Base-by-base conservation (phyloP, 345 rosid genomes). In the Citrus reticulata region DNA sequence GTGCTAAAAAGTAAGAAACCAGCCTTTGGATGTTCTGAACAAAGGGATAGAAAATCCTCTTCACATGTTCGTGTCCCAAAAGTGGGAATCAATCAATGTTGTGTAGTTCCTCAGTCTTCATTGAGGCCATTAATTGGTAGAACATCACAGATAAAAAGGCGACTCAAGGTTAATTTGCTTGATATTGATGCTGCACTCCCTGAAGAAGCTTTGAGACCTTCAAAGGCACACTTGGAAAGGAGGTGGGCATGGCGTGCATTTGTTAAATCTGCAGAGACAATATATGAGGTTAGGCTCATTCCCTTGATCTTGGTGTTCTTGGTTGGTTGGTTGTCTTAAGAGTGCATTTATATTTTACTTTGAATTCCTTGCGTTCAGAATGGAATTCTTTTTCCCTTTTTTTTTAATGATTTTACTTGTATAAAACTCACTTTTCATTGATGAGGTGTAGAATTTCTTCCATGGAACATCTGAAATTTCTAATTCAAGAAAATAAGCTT, bases 111-210 rank as follows among this genome's bases (percentile, higher is more conserved):
- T 27, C 86, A 83, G 72, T 88, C 98, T 74, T 90, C 99, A 57
- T 79, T 91, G 81, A 91, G 87, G 89, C 94, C 92, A 74, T 77
- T 96, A 65, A 78, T 75, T 39, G 97, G 95, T 72, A 92, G 89
- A 79, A 81, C 81, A 80, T 86, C 86, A 67, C 85, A 57, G 60
- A 84, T 91, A 77, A 75, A 84, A 68, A 89, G 89, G 81, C 79
- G 74, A 80, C 91, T 96, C 59, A 96, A 91, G 90, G 86, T 87
- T 81, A 87, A 82, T 88, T 87, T 96, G 85, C 95, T 96, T 77
- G 99, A 96, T 87, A 94, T 96, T 90, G 97, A 93, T 78, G 95
- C 94, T 78, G 97, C 93, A 61, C 88, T 96, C 69, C 84, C 91
- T 85, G 94, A 88, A 85, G 94, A 88, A 83, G 89, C 92, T 81